Base-by-base conservation (phyloP, 805 yeast species). In the Scheffersomyces amazonensis region DNA sequence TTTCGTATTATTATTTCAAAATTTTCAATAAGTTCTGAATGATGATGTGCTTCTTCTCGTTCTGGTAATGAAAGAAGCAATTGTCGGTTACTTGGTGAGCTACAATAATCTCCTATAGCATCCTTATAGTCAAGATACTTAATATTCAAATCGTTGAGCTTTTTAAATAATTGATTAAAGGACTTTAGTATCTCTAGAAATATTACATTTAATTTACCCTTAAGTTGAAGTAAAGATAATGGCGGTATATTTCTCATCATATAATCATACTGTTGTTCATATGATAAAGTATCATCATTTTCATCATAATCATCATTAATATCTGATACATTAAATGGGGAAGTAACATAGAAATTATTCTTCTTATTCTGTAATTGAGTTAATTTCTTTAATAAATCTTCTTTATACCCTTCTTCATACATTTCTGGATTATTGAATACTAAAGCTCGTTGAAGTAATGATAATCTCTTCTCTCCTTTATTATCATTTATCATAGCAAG, bases 401-500 rank as follows among this genome's bases (percentile, higher is more conserved):
- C 58, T 27, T 47, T 54, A 43, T 51, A 59, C 1, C 71, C 72
- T 35, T 51, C 47, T 12, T 52, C 52, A 38, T 54, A 63, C 37
- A 54, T 39, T 5, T 36, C 25, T 15, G 44, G 35, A 30, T 65
- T 50, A 28, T 56, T 52, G 34, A 63, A 62, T 1, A 66, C 62
- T 11, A 69, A 42, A 4, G 70, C 70, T 33, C 64, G 47, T 34
- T 55, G 49, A 36, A 53, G 35, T 3, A 49, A 35, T 6, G 43
- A 24, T 12, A 64, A 43, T 23, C 41, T 36, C 18, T 48, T 52
- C 1, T 51, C 60, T 1, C 73, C 73, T 11, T 46, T 46, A 22
- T 40, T 43, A 39, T 69, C 75, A 41, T 64, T 54, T 7, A 66
- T 49, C 65, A 69, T 65, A 3, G 69, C 65, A 17, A 68, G 48